Evolutionary conservation across 768 basidiomycete species (phyloP), one percentile per base, ranked within the genome.

Genomic region (Lactifluus hygrophoroides): DNA sequence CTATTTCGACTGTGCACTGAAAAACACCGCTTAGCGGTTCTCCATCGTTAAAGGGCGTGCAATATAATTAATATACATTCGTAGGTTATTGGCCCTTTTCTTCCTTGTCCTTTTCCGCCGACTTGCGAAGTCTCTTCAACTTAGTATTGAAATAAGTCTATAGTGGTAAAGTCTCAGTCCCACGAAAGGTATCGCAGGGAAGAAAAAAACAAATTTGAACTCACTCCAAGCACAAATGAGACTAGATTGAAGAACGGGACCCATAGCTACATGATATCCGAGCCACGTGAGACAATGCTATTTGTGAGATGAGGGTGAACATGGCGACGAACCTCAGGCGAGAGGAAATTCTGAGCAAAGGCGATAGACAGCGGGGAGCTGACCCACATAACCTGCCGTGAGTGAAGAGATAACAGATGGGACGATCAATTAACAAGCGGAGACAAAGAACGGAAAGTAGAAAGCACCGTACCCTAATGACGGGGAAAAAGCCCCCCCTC

Each of bases 181-280:
- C 11, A 44, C 30, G 10, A 19, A 32, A 5, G 30, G 16, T 55
- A 58, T 62, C 40, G 14, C 51, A 64, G 30, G 49, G 17, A 14
- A 21, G 23, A 34, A 45, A 3, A n/a, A n/a, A n/a, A n/a, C n/a
- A n/a, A n/a, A n/a, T n/a, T 38, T 32, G 25, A 9, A 74, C 86
- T 66, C 67, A 90, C 90, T 21, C 90, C 90, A 13, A 90, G 75
- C 21, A 81, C 69, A 68, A 94, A 91, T 68, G 84, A 82, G 42
- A 94, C 74, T 35, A 79, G 65, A 69, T 85, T 91, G 79, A 94
- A 93, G 75, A 88, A 94, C 9, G 88, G 87, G 0, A 88, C 87
- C 90, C 91, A 92, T 44, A 91, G 76, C 86, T 90, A 52, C 17
- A 49, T 27, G 14, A 34, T 21, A 23, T 11, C 38, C 23, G 45